Evolutionary conservation across 2,329 filamentous ascomycete genomes (phyloP).

Genomic region (Cladosporium sp.): DNA sequence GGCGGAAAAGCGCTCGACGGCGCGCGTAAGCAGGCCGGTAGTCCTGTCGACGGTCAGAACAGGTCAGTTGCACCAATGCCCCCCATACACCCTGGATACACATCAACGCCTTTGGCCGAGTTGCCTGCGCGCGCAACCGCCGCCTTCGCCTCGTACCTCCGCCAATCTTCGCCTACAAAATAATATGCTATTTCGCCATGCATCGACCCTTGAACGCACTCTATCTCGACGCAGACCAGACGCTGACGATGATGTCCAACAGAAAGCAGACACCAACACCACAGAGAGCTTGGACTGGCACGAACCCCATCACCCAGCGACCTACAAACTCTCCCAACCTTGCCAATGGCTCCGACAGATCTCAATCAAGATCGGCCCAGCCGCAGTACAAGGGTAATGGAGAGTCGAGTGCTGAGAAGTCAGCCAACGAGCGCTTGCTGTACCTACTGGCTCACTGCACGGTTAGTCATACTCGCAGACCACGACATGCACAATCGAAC

Average conservation of each 20-base stretch:
- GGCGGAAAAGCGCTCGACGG: constrained; percentile 49
- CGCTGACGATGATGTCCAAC: constrained; percentile 22
- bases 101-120: neutral
- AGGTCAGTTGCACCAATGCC: constrained; percentile 43
- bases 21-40: constrained; percentile 53
- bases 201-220: neutral
- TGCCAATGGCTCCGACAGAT: constrained; percentile 51
- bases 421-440: constrained; percentile 57
- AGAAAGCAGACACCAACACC: constrained; percentile 45
- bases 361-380: constrained; percentile 20
- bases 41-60: constrained; percentile 51
- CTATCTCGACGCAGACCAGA: neutral
- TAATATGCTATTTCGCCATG: neutral
- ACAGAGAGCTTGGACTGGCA: constrained; percentile 59
- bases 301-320: constrained; percentile 59
- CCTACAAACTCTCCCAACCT: constrained; percentile 38
- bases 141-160: neutral
- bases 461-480: constrained; percentile 33
- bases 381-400: constrained; percentile 31
- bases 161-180: constrained; percentile 10
- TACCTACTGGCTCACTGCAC: constrained; percentile 57
- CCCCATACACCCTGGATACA: neutral
- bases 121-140: neutral
- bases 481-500: neutral
- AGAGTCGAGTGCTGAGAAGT: constrained; percentile 52